phyloP scores from a whole-genome alignment of 768 basidiomycete genomes.

The Austroboletus eburneus region DNA sequence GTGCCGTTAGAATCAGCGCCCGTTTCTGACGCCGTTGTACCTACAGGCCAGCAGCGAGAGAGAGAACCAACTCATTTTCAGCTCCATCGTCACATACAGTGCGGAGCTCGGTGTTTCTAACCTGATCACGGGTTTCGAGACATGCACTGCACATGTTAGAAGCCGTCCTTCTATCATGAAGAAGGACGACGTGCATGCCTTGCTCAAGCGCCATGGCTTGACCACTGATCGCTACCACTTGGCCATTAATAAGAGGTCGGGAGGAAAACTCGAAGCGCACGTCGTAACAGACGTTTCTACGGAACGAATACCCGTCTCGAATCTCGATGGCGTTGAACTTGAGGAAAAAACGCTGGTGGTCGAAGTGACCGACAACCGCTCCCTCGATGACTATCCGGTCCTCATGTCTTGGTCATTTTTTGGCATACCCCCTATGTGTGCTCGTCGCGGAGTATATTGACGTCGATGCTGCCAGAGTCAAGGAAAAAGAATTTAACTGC shows the following conservation, averaged over 20 bases:
- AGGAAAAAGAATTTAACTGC: slow-evolving; percentile 37
- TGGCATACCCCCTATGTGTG: slow-evolving; percentile 49
- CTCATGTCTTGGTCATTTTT: slow-evolving; percentile 43
- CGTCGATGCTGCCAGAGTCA: slow-evolving; percentile 18
- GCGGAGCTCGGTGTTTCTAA: slow-evolving; percentile 44
- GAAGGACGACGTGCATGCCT: slow-evolving; percentile 36
- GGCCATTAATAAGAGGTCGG: slow-evolving; percentile 27
- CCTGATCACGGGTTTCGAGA: slow-evolving; percentile 49
- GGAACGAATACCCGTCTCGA: slow-evolving; percentile 38
- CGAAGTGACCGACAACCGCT: slow-evolving; percentile 38
- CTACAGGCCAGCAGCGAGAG: slow-evolving; percentile 1
- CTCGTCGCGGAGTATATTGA: slow-evolving; percentile 41
- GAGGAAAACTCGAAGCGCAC: slow-evolving; percentile 39
- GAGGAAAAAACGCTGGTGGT: slow-evolving; percentile 39
- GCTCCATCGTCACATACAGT: slow-evolving; percentile 47
- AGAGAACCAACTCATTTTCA: slow-evolving; percentile 38
- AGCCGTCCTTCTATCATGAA: slow-evolving; percentile 42
- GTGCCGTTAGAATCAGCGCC: too few relatives aligned
- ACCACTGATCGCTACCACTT: slow-evolving; percentile 32
- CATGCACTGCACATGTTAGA: slow-evolving; percentile 43
- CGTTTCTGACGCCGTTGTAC: not conserved
- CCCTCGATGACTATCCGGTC: slow-evolving; percentile 29
- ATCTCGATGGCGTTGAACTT: slow-evolving; percentile 49
- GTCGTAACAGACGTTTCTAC: slow-evolving; percentile 41
- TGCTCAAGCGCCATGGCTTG: slow-evolving; percentile 44